Evolutionary conservation across 805 yeast species (phyloP).

Genomic region (Wickerhamomyces queroliae): DNA sequence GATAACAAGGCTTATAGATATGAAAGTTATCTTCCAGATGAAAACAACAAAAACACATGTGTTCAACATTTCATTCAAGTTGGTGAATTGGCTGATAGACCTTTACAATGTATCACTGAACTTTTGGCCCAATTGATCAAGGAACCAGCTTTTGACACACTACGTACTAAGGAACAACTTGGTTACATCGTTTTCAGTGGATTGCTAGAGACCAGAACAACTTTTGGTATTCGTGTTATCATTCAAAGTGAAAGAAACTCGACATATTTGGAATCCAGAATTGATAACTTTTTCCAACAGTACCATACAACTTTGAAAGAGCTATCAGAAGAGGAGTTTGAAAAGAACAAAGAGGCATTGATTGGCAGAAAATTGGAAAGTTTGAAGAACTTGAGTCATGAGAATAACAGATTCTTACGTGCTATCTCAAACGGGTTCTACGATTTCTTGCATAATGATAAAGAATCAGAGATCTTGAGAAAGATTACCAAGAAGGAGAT

Average conservation of each 20-base stretch:
- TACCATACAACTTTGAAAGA: slow-evolving; percentile 41
- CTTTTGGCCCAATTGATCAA: slow-evolving; percentile 65
- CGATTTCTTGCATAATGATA: slow-evolving; percentile 57
- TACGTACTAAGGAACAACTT: slow-evolving; percentile 90
- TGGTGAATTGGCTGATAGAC: slow-evolving; percentile 41
- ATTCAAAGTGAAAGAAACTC: slow-evolving; percentile 82
- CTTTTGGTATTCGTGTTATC: slow-evolving; percentile 65
- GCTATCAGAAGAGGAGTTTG: slow-evolving; percentile 60
- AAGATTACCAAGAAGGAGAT: slow-evolving; percentile 52
- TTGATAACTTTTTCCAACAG: slow-evolving; percentile 53
- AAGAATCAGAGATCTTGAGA: slow-evolving; percentile 52
- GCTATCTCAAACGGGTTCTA: slow-evolving; percentile 72
- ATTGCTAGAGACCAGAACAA: slow-evolving; percentile 58
- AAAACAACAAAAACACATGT: slow-evolving; percentile 74
- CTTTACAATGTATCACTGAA: slow-evolving; percentile 39
- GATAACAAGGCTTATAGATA: slow-evolving; percentile 35
- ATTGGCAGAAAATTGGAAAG: slow-evolving; percentile 61
- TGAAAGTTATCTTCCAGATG: slow-evolving; percentile 51
- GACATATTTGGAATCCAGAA: slow-evolving; percentile 68
- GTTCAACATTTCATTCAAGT: slow-evolving; percentile 73
- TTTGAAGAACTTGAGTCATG: slow-evolving; percentile 75
- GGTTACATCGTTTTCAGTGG: slow-evolving; percentile 93
- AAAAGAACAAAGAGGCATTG: slow-evolving; percentile 64
- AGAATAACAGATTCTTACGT: slow-evolving; percentile 57
- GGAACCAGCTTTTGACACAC: slow-evolving; percentile 86